Evolutionary conservation across 2,329 filamentous ascomycete genomes (phyloP).

Genomic region (Sporothrix pallida): DNA sequence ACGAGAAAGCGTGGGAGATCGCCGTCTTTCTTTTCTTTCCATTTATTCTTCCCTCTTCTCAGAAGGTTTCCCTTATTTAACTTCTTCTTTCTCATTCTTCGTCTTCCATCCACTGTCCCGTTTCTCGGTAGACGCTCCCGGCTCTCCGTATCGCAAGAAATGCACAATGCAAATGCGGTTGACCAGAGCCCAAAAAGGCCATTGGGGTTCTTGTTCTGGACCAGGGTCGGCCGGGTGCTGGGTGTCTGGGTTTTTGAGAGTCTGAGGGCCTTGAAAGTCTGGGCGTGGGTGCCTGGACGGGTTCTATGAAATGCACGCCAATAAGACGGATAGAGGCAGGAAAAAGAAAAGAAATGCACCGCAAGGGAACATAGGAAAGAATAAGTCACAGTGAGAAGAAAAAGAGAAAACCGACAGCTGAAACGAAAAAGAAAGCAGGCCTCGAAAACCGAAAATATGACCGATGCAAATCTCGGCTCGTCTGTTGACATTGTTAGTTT

Average conservation of each 20-base stretch:
- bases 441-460: neutral
- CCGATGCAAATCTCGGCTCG: neutral
- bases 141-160: conserved; percentile 18
- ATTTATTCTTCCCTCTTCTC: neutral
- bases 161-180: conserved; percentile 10
- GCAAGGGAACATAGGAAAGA: too few species aligned
- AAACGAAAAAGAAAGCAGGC: conserved; percentile 13
- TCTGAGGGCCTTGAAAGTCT: neutral
- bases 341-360: neutral
- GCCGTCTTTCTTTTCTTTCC: neutral
- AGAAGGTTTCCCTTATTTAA: neutral
- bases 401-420: neutral
- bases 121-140: conserved; percentile 24
- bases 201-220: neutral
- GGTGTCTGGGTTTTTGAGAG: neutral
- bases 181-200: neutral
- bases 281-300: conserved; percentile 13
- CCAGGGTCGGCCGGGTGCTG: conserved; percentile 10
- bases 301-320: neutral
- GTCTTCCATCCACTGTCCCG: conserved; percentile 13
- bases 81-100: conserved; percentile 2
- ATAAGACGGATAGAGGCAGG: conserved; percentile 18
- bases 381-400: neutral
- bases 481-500: conserved; percentile 2
- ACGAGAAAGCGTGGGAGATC: neutral